phyloP scores from a whole-genome alignment of 495 filamentous ascomycete species.

The Penicillium atrosanguineum region DNA sequence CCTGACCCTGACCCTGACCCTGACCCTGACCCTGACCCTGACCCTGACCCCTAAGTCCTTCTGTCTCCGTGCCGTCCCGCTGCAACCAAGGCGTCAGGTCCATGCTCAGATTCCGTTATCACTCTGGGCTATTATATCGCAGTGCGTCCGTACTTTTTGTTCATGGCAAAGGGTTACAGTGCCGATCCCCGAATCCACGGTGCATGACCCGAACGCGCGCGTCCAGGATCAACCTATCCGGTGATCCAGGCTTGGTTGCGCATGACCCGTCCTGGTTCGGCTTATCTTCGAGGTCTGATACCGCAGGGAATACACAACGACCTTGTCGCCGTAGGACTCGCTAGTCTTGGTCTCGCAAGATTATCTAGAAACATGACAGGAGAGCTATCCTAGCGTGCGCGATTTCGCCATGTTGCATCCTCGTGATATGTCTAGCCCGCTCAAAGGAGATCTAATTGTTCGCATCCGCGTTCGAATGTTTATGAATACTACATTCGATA shows the following conservation, averaged over 20 bases:
- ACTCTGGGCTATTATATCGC: neutral
- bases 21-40: too few species aligned
- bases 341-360: slow-evolving; percentile 2
- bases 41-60: neutral
- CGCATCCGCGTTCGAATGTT: too few species aligned
- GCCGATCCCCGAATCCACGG: slow-evolving; percentile 5
- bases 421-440: slow-evolving; percentile 14
- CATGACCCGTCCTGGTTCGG: slow-evolving; percentile 20
- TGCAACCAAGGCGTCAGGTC: neutral
- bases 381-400: neutral
- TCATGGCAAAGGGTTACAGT: neutral
- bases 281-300: neutral
- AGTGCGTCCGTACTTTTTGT: slow-evolving; percentile 1
- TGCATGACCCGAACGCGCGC: slow-evolving; percentile 16
- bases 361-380: neutral
- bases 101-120: neutral
- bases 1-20: too few species aligned
- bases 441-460: neutral
- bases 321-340: neutral
- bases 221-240: slow-evolving; percentile 17
- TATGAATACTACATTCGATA: too few species aligned
- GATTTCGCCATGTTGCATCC: slow-evolving; percentile 10
- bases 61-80: neutral
- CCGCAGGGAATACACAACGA: neutral
- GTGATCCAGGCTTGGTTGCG: slow-evolving; percentile 16